Percentiles rank a stretch among this genome's conserved stretches.
phyloP scores from a whole-genome alignment of 306 rosid genomes.

The Vigna trinervia region DNA sequence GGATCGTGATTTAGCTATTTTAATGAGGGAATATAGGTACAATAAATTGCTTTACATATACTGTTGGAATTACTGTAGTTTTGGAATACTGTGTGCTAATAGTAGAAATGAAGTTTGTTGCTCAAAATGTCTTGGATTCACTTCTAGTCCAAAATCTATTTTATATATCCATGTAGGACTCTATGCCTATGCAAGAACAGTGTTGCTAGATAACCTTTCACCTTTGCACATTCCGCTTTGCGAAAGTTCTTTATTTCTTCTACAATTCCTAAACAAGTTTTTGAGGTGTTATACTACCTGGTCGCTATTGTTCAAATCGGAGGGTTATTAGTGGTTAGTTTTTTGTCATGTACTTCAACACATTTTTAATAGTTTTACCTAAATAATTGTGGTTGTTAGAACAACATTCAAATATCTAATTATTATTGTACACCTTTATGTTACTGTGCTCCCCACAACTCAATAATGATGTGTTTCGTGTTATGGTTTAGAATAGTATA shows the following conservation, averaged over 20 bases:
- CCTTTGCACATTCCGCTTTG: constrained; percentile 36
- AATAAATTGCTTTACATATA: background rate
- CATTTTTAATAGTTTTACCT: background rate
- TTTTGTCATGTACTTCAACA: constrained; percentile 32
- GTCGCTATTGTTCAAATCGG: constrained; percentile 7
- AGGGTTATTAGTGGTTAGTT: constrained; percentile 6
- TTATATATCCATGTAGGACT: background rate
- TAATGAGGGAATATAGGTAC: constrained; percentile 4
- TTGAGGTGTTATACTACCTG: constrained; percentile 31
- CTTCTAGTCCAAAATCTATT: constrained; percentile 21
- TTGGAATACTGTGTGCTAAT: background rate
- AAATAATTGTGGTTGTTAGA: constrained; percentile 41
- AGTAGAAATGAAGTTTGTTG: background rate
- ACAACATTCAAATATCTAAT: constrained; percentile 19
- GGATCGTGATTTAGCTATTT: background rate
- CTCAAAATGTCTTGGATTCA: constrained; percentile 21
- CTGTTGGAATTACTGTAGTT: constrained; percentile 17
- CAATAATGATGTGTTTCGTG: background rate
- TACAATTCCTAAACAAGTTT: background rate
- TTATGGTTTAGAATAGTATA: background rate
- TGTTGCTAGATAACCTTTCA: constrained; percentile 31
- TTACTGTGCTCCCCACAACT: background rate
- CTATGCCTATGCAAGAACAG: constrained; percentile 47
- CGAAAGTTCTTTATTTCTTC: constrained; percentile 28
- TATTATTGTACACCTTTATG: constrained; percentile 8